phyloP scores from a whole-genome alignment of 2,329 filamentous ascomycete genomes.

The Saccharata proteae region DNA sequence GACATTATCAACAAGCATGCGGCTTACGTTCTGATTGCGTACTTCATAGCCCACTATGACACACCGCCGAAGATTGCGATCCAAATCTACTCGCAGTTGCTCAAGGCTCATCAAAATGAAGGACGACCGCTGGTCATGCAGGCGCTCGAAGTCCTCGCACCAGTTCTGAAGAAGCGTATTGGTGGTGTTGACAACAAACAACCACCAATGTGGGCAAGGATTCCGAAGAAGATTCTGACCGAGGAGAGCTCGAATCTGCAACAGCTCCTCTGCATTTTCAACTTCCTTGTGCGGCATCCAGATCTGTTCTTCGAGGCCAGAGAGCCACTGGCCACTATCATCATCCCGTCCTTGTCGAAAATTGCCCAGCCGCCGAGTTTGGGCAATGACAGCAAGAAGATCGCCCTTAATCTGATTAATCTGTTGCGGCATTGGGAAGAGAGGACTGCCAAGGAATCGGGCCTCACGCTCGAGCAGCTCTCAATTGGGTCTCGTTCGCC shows the following conservation, averaged over 20 bases:
- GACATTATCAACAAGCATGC: constrained; percentile 99
- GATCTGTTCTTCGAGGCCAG: constrained; percentile 90
- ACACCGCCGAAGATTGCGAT: constrained; percentile 92
- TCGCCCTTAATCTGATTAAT: constrained; percentile 81
- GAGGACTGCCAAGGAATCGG: constrained; percentile 64
- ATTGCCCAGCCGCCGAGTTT: constrained; percentile 73
- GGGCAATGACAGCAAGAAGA: constrained; percentile 81
- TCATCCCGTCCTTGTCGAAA: constrained; percentile 80
- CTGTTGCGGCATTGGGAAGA: constrained; percentile 92
- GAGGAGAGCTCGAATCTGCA: constrained; percentile 93
- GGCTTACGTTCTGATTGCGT: constrained; percentile 90
- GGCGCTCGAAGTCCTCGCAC: constrained; percentile 87
- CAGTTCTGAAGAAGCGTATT: constrained; percentile 78
- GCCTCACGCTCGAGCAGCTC: constrained; percentile 36
- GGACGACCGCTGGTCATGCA: constrained; percentile 86
- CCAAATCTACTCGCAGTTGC: constrained; percentile 83
- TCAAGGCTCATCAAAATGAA: constrained; percentile 91
- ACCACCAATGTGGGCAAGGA: constrained; percentile 73
- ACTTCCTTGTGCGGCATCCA: constrained; percentile 86
- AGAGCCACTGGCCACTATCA: constrained; percentile 79
- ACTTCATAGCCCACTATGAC: constrained; percentile 95
- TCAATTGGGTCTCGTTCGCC: constrained; percentile 22
- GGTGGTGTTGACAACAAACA: constrained; percentile 57
- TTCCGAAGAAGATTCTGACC: constrained; percentile 77
- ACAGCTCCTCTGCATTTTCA: constrained; percentile 94